Percentiles rank a stretch among this genome's conserved stretches.
phyloP scores from a whole-genome alignment of 1,284 basidiomycete genomes.

The Chalciporus sp. region DNA sequence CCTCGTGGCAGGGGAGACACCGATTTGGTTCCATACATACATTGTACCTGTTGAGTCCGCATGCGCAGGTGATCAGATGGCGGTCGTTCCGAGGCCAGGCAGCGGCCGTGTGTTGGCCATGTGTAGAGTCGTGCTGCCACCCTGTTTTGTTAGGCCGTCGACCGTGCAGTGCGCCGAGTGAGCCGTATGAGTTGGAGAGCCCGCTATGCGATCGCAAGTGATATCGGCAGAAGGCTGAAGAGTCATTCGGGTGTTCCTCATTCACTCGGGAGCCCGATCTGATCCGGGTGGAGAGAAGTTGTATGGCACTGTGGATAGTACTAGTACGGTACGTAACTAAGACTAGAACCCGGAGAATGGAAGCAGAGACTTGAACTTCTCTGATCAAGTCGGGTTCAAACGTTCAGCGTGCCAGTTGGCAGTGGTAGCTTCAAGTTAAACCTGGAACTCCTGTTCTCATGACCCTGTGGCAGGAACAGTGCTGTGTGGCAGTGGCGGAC shows the following conservation, averaged over 20 bases:
- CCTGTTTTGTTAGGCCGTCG: no score
- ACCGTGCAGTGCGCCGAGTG: no score
- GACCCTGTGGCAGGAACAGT: background rate
- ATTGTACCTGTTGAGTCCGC: constrained; percentile 22
- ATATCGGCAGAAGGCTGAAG: background rate
- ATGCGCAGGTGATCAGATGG: no score
- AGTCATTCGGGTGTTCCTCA: background rate
- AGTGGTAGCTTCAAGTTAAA: no score
- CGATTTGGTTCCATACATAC: background rate
- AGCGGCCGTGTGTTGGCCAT: background rate
- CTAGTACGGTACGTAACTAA: background rate
- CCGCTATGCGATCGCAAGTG: background rate
- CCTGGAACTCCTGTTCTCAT: no score
- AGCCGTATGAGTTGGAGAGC: no score
- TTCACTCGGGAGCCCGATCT: background rate
- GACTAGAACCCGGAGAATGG: background rate
- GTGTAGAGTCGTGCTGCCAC: no score
- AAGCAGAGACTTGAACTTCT: background rate
- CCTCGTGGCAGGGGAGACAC: constrained; percentile 13
- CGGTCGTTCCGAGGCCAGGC: background rate
- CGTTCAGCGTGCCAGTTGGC: background rate
- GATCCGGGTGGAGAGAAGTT: background rate
- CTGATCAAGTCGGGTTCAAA: background rate
- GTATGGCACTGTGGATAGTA: background rate
- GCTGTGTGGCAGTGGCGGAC: background rate